Conservation (phyloP, 202 grass and related monocot genomes). For the Panicum hallii region DNA sequence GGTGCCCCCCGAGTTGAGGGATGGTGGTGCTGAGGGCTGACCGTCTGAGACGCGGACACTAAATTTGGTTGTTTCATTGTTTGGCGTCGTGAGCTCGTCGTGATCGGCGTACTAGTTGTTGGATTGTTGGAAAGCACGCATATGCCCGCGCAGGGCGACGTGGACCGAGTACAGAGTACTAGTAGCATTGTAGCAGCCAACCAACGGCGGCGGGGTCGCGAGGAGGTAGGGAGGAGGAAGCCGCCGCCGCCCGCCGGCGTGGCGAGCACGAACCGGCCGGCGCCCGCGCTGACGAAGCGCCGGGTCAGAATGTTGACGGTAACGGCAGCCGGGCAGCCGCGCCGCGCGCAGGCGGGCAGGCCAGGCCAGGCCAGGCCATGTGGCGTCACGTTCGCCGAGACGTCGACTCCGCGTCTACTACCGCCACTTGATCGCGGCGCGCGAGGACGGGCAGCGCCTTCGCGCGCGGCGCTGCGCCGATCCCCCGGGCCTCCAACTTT, state of each 20-base stretch:
- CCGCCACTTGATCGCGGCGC: neutral
- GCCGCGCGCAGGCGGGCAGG: no score
- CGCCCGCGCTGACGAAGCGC: neutral
- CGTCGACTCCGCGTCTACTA: neutral
- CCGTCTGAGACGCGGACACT: neutral
- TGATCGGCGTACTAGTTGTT: neutral
- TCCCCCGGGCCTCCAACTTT: neutral
- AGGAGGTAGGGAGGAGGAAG: neutral
- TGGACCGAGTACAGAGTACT: neutral
- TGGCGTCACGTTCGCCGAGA: neutral
- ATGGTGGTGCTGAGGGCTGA: neutral
- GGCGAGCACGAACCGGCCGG: neutral
- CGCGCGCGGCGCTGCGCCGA: neutral
- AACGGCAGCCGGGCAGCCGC: neutral
- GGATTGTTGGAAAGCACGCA: conserved; percentile 24
- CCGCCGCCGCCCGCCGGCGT: neutral
- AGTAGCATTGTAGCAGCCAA: neutral
- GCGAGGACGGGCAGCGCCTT: neutral
- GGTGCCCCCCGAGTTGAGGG: neutral
- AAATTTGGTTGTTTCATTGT: neutral
- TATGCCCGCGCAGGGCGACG: neutral
- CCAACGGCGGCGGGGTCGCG: neutral
- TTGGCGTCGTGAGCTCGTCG: neutral
- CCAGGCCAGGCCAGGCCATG: no score
- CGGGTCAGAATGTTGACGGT: neutral